Percentiles rank a stretch among this genome's conserved stretches.
Evolutionary conservation across 1,284 basidiomycete genomes (phyloP).

Genomic region (Rhodotorula sp.): DNA sequence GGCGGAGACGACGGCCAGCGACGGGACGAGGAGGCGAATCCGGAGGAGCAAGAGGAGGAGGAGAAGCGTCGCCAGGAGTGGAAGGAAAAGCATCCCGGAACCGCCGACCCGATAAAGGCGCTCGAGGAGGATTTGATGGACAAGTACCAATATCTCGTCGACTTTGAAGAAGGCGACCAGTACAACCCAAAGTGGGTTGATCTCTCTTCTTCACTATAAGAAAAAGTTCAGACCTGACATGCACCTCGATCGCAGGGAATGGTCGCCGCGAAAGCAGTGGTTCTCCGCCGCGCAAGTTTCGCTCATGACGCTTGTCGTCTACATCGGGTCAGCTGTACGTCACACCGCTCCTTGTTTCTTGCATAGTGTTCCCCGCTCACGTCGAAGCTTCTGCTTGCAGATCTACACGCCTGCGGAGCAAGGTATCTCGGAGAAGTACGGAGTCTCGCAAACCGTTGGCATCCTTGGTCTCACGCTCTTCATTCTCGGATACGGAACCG

Average conservation of each 20-base stretch:
- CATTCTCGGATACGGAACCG: slow-evolving; percentile 37
- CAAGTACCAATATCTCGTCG: slow-evolving; percentile 30
- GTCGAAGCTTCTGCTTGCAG: not conserved
- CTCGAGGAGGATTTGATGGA: slow-evolving; percentile 18
- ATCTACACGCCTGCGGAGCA: slow-evolving; percentile 43
- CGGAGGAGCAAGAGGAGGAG: slow-evolving; percentile 3
- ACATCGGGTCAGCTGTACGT: slow-evolving; percentile 24
- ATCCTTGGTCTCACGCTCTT: slow-evolving; percentile 41
- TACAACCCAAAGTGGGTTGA: slow-evolving; percentile 47
- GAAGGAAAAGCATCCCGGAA: slow-evolving; percentile 19
- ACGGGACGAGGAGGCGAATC: slow-evolving; percentile 10
- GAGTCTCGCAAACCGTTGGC: slow-evolving; percentile 31
- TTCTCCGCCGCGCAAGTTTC: slow-evolving; percentile 46
- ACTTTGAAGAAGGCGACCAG: slow-evolving; percentile 43
- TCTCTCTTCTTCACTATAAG: not conserved
- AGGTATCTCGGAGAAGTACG: slow-evolving; percentile 36
- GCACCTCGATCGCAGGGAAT: slow-evolving; percentile 41
- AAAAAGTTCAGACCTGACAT: not conserved
- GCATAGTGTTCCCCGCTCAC: not conserved
- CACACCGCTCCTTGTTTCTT: not conserved
- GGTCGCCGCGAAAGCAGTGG: slow-evolving; percentile 44
- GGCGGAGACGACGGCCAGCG: slow-evolving; percentile 2
- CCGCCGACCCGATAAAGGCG: slow-evolving; percentile 22
- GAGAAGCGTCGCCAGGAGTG: not conserved
- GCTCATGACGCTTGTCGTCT: slow-evolving; percentile 48